Percentiles rank a stretch among this genome's conserved stretches.
phyloP scores from a whole-genome alignment of 2,329 filamentous ascomycete genomes.

The Stenocarpella maydis region DNA sequence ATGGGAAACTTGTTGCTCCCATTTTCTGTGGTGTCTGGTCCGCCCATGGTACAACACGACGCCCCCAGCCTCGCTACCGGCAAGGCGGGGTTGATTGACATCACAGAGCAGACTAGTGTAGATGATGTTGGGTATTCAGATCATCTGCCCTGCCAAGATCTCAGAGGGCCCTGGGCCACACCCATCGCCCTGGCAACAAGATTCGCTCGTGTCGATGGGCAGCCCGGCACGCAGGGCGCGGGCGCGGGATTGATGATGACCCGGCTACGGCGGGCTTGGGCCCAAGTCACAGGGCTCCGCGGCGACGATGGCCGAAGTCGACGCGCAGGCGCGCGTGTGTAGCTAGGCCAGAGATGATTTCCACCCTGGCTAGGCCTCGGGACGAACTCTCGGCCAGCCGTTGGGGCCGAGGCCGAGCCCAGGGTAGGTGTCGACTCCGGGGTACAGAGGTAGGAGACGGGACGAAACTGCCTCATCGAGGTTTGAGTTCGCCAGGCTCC shows the following conservation, averaged over 20 bases:
- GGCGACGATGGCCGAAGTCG: neutral
- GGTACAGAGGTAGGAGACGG: too few species aligned
- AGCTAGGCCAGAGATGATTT: too few species aligned
- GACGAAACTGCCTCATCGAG: neutral
- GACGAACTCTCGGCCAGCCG: conserved; percentile 19
- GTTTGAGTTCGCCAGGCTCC: neutral
- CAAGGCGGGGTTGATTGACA: neutral
- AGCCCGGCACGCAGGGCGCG: neutral
- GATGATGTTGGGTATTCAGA: neutral
- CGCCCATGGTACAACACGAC: neutral
- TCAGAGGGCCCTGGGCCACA: neutral
- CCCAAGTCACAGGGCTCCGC: neutral
- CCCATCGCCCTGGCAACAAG: neutral
- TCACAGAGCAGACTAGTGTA: neutral
- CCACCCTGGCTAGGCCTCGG: conserved; percentile 16
- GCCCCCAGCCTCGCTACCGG: neutral
- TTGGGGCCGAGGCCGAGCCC: conserved; percentile 18
- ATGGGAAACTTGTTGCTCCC: neutral
- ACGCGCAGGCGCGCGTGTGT: neutral
- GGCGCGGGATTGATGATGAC: neutral
- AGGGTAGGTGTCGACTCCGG: neutral
- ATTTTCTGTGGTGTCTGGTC: neutral
- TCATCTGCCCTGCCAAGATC: neutral
- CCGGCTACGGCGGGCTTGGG: neutral
- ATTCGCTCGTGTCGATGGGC: neutral